Evolutionary conservation across 2,329 filamentous ascomycete species (phyloP).

Genomic region (Parastagonospora avenae): DNA sequence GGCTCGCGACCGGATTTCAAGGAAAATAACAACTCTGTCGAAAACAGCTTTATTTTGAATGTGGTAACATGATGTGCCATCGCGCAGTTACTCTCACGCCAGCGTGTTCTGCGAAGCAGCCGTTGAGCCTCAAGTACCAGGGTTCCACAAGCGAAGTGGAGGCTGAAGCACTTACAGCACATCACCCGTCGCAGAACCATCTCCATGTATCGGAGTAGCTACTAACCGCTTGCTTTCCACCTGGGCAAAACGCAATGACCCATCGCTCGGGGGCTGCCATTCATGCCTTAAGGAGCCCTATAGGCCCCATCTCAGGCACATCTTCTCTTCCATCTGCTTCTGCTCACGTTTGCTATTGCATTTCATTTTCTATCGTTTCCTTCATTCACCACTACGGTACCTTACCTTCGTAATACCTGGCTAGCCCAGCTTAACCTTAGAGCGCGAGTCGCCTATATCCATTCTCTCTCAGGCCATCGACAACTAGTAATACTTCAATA

Average conservation of each 20-base stretch:
- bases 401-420: conserved; percentile 45
- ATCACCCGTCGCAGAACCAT: conserved; percentile 42
- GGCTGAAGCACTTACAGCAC: conserved; percentile 46
- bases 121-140: conserved; percentile 23
- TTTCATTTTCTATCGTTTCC: conserved; percentile 38
- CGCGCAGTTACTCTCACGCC: not conserved
- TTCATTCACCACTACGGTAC: conserved; percentile 27
- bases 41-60: conserved; percentile 7
- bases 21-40: not conserved
- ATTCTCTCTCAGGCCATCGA: conserved; percentile 28
- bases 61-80: conserved; percentile 2
- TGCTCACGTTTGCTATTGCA: conserved; percentile 34
- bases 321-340: conserved; percentile 35
- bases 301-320: conserved; percentile 40
- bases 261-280: conserved; percentile 23
- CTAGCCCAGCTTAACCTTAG: conserved; percentile 42
- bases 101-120: not conserved
- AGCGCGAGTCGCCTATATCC: conserved; percentile 46
- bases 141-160: conserved; percentile 27
- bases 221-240: conserved; percentile 34
- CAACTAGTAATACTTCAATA: conserved; percentile 31
- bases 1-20: not conserved
- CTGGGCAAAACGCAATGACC: conserved; percentile 31
- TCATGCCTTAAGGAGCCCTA: conserved; percentile 47
- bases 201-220: conserved; percentile 39